Evolutionary conservation across 306 rosid genomes (phyloP).

Genomic region (Astragalus membranaceus): DNA sequence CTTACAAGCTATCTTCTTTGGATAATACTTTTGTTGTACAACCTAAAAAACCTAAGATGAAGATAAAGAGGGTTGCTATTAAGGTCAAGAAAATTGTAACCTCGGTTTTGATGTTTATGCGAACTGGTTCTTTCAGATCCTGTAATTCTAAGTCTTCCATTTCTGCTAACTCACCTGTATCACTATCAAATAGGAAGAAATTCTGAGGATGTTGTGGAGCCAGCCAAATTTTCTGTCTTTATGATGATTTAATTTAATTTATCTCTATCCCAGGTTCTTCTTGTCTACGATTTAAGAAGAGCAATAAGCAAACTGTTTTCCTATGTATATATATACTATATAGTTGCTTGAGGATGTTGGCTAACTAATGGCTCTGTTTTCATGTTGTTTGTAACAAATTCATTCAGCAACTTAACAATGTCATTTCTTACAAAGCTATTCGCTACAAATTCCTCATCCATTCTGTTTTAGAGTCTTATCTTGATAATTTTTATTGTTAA

Average conservation of each 20-base stretch:
- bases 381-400: too few species aligned
- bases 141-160: slow-evolving; percentile 31
- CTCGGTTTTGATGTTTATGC: slow-evolving; percentile 29
- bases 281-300: too few species aligned
- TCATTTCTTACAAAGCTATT: too few species aligned
- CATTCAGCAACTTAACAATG: too few species aligned
- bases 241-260: too few species aligned
- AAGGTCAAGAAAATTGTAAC: slow-evolving; percentile 45
- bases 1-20: slow-evolving; percentile 40
- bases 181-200: slow-evolving; percentile 10
- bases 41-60: slow-evolving; percentile 22
- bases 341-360: neutral
- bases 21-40: slow-evolving; percentile 14
- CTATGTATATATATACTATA: too few species aligned
- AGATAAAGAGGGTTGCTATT: slow-evolving; percentile 29
- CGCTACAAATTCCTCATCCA: too few species aligned
- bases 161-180: slow-evolving; percentile 21
- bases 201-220: neutral
- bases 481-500: too few species aligned
- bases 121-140: slow-evolving; percentile 32
- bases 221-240: neutral
- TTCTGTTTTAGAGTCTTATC: too few species aligned
- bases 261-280: too few species aligned
- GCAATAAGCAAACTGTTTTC: too few species aligned
- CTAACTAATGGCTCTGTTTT: too few species aligned